These are phyloP conservation scores for Elsinoe necatrix DNA, from an alignment of 2,329 filamentous ascomycete genomes.

Conservation along the genomic window DNA sequence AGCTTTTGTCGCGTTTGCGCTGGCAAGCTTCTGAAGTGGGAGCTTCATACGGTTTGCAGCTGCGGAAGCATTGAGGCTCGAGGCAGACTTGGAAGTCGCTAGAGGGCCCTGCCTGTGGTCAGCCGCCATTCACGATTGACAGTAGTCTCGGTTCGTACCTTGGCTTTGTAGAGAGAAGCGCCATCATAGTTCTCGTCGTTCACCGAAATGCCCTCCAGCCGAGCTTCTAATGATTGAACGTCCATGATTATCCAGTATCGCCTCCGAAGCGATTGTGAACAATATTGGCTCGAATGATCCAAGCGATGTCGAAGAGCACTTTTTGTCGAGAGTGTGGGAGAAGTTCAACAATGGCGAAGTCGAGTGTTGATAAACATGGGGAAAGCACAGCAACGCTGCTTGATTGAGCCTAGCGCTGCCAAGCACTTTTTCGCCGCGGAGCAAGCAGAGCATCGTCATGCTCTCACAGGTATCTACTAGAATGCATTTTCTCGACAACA, in stretches of 20 bases:
- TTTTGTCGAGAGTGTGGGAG: not conserved
- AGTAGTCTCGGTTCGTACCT: constrained; percentile 47
- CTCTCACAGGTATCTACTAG: not conserved
- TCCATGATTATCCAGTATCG: constrained; percentile 46
- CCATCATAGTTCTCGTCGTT: constrained; percentile 70
- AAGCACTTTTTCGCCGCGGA: not conserved
- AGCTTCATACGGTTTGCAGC: constrained; percentile 59
- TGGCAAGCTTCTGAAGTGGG: constrained; percentile 73
- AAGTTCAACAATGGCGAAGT: not conserved
- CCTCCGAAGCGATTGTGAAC: not conserved
- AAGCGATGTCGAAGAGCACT: not conserved
- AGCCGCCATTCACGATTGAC: constrained; percentile 1
- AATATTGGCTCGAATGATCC: not conserved
- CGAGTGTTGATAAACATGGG: not conserved
- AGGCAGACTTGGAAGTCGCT: constrained; percentile 39
- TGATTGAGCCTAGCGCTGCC: not conserved
- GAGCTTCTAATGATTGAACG: constrained; percentile 69
- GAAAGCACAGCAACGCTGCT: constrained; percentile 1
- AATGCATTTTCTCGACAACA: not conserved
- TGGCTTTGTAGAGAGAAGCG: constrained; percentile 59
- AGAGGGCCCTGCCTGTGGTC: constrained; percentile 35
- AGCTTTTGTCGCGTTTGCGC: constrained; percentile 52
- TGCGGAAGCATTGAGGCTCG: constrained; percentile 37
- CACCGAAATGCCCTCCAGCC: constrained; percentile 82
- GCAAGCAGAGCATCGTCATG: not conserved